Conservation (phyloP, 768 basidiomycete species). For the Lactifluus echinatus region DNA sequence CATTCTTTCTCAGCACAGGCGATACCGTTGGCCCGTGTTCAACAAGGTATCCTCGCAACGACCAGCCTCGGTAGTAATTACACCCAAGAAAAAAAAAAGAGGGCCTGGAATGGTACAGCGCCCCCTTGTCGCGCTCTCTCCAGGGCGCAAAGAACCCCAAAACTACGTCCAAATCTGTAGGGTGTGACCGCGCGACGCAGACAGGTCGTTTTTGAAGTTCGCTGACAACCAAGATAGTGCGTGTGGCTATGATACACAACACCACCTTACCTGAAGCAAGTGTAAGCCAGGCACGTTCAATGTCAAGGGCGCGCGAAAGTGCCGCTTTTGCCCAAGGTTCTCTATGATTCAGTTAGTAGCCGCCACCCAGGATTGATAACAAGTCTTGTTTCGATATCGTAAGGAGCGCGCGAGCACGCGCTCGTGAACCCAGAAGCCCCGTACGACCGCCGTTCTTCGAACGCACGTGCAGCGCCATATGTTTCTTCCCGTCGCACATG, state of each 20-base stretch:
- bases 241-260: not conserved
- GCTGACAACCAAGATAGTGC: not conserved
- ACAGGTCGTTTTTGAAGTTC: not conserved
- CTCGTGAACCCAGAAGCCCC: not conserved
- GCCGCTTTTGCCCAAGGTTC: not conserved
- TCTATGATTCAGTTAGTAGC: not conserved
- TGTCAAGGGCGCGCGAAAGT: not conserved
- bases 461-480: not conserved
- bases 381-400: not conserved
- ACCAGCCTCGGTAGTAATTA: too few species aligned
- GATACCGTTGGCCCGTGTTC: not conserved
- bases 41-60: slow-evolving; percentile 16
- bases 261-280: too few species aligned
- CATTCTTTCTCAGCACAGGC: not conserved
- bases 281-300: too few species aligned
- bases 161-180: not conserved
- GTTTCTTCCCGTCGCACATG: not conserved
- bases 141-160: slow-evolving; percentile 5
- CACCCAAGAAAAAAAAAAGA: too few species aligned
- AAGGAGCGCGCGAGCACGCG: not conserved
- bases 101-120: not conserved
- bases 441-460: not conserved
- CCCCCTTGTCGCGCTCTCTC: not conserved
- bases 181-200: not conserved
- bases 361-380: not conserved